These are phyloP conservation scores for Obelidium mucronatum DNA, from an alignment of 192 early-diverging fungal genomes.

Conservation along the genomic window DNA sequence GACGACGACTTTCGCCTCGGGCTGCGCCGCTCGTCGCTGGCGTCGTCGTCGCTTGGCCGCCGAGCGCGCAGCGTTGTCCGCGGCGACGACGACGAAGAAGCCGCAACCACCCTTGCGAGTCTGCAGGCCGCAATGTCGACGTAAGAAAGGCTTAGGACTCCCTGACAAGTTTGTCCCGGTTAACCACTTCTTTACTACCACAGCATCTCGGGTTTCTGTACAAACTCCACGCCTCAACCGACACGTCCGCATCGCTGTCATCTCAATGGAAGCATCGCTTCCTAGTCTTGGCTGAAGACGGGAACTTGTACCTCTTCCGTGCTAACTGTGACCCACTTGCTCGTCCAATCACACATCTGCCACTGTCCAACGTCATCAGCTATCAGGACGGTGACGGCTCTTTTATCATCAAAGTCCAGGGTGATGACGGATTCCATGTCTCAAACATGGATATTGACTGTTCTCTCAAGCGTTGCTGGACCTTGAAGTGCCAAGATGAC, in stretches of 20 bases:
- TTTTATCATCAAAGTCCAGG: not conserved
- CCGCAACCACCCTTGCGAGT: too few species aligned
- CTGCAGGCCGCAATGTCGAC: too few species aligned
- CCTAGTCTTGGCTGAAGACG: conserved; percentile 12
- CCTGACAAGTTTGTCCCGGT: too few species aligned
- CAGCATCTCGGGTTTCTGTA: conserved; percentile 2
- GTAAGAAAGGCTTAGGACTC: too few species aligned
- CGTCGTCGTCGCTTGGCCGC: too few species aligned
- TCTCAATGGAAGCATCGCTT: conserved; percentile 10
- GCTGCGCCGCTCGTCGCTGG: too few species aligned
- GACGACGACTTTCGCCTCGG: too few species aligned
- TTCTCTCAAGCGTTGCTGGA: not conserved
- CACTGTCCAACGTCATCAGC: not conserved
- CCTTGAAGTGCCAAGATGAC: not conserved
- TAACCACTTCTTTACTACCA: too few species aligned
- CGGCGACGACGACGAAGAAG: too few species aligned
- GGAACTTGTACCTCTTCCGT: conserved; percentile 13
- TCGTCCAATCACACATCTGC: conserved; percentile 24
- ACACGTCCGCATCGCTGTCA: not conserved
- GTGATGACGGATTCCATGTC: not conserved
- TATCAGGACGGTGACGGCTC: not conserved
- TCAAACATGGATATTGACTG: not conserved
- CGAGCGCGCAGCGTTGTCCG: too few species aligned
- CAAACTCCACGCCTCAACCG: conserved; percentile 4
- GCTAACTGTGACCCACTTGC: not conserved